These are phyloP conservation scores for Massospora cicadina DNA, from an alignment of 371 early-diverging fungal species.

Conservation along the genomic window DNA sequence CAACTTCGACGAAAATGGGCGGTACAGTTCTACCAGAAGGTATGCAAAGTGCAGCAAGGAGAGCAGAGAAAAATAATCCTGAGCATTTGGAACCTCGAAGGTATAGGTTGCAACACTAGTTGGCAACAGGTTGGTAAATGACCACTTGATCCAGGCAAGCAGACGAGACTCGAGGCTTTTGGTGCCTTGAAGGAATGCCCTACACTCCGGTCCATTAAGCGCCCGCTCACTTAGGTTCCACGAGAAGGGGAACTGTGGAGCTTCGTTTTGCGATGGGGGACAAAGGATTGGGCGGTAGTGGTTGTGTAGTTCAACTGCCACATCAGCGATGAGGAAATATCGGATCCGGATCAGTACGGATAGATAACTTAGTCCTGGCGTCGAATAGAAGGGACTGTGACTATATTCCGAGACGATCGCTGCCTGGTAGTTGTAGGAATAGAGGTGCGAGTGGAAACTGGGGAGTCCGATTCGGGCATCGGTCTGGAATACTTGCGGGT, in stretches of 20 bases:
- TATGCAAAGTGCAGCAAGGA: background rate
- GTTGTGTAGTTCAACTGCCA: background rate
- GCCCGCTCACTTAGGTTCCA: background rate
- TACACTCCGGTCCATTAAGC: background rate
- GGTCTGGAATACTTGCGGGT: background rate
- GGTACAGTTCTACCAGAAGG: background rate
- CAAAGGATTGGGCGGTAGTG: slow-evolving; percentile 2
- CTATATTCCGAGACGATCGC: background rate
- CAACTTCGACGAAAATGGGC: background rate
- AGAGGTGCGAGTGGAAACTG: slow-evolving; percentile 1
- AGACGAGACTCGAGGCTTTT: background rate
- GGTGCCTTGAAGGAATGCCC: background rate
- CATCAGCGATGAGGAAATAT: slow-evolving; percentile 2
- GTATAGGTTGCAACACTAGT: background rate
- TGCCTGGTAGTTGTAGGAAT: background rate
- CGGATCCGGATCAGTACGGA: slow-evolving; percentile 1
- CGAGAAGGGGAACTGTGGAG: background rate
- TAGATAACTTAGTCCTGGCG: background rate
- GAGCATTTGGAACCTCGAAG: background rate
- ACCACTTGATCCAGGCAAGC: background rate
- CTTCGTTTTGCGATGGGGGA: background rate
- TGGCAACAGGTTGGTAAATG: background rate
- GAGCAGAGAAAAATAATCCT: slow-evolving; percentile 5
- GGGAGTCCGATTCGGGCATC: background rate
- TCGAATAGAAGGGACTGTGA: background rate